phyloP scores from a whole-genome alignment of 768 basidiomycete species.

The Fomitopsis serialis region DNA sequence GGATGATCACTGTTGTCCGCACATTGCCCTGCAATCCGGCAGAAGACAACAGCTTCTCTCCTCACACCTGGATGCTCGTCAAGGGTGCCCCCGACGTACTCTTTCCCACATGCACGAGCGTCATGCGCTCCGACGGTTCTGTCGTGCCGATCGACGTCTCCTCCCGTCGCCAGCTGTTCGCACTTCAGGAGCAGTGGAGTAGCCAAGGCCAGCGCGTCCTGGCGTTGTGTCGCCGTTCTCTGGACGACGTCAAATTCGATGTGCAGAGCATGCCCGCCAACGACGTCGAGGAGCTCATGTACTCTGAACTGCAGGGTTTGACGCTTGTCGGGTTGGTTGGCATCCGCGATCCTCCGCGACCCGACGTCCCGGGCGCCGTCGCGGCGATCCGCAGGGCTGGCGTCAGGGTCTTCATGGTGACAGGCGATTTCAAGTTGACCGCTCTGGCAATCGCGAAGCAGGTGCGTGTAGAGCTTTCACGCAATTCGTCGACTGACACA shows the following conservation, averaged over 20 bases:
- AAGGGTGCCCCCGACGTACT: constrained; percentile 61
- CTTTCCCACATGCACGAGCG: constrained; percentile 32
- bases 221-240: constrained; percentile 42
- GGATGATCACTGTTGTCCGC: constrained; percentile 44
- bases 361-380: constrained; percentile 48
- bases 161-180: constrained; percentile 25
- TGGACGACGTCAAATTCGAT: constrained; percentile 28
- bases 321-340: constrained; percentile 56
- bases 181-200: constrained; percentile 43
- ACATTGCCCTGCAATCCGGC: constrained; percentile 10
- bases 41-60: constrained; percentile 22
- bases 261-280: constrained; percentile 26
- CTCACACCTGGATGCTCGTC: constrained; percentile 32
- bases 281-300: constrained; percentile 38
- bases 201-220: no score
- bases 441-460: constrained; percentile 59
- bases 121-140: constrained; percentile 30
- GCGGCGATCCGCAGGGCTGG: constrained; percentile 48
- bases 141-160: constrained; percentile 24
- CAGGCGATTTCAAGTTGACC: constrained; percentile 55
- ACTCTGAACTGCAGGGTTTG: constrained; percentile 38
- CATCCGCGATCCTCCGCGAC: constrained; percentile 53
- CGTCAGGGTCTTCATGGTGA: constrained; percentile 60
- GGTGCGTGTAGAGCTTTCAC: no score
- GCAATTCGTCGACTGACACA: no score